Base-by-base conservation (phyloP, 1,284 basidiomycete genomes). In the Austroboletus novae-zelandiae region DNA sequence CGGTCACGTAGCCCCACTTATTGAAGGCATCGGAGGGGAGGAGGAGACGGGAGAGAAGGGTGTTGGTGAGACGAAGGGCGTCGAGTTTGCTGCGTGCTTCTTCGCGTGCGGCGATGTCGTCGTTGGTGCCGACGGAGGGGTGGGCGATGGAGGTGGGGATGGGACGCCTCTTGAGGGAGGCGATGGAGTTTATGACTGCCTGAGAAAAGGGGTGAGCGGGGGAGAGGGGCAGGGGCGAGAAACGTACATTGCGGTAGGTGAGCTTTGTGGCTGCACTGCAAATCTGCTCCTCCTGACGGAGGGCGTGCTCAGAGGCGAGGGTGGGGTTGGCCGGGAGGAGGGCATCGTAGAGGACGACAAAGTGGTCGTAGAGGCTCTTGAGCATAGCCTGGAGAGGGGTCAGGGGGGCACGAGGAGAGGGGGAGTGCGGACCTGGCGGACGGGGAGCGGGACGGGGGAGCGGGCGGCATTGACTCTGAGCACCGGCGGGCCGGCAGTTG, bases 101-200 rank as follows among this genome's bases (percentile, higher is more conserved):
- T 30, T 70, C 70, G 15, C 85, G 83, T 13, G 74, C 73, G 10
- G 74, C 71, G 30, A 89, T 71, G 14, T 91, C 83, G 10, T 71
- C 78, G 49, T 92, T 82, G 0, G 92, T 94, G 4, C 94, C 94
- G 25, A 94, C 81, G 4, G 91, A 94, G 1, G 81, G 75, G 61
- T 93, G 87, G 1, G 76, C 73, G 18, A 79, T 59, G 1, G 75
- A 74, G 43, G 79, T 78, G 1, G 93, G 91, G 4, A 74, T 64
- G 0, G 78, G 65, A 1, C 94, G 83, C 58, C 81, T 80, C 65
- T 91, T 93, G 20, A 94, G 66, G 13, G 84, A 70, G 7, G 84
- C 85, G 46, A 89, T 79, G 46, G 83, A 84, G 43, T 79, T 79
- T 41, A 92, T 91, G 25, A 88, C 75, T 20, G 86, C 86, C 88